Evolutionary conservation across 495 filamentous ascomycete species (phyloP).

Genomic region (Aspergillus diversus): DNA sequence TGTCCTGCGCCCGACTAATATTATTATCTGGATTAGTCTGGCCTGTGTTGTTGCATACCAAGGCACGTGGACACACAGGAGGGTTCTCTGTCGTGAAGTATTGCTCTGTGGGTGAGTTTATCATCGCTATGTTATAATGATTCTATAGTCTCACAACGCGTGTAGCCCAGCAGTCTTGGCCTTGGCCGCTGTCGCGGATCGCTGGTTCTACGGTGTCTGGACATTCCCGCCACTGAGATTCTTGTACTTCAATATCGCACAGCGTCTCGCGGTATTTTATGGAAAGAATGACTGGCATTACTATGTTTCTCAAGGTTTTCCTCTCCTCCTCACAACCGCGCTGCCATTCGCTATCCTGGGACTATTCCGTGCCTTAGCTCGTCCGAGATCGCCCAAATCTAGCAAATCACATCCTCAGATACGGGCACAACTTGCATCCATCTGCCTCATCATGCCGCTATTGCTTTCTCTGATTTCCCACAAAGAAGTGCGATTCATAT

Average conservation of each 20-base stretch:
- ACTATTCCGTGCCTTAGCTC: conserved; percentile 56
- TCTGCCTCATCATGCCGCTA: conserved; percentile 61
- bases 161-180: conserved; percentile 58
- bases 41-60: conserved; percentile 50
- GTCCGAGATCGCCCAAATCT: conserved; percentile 32
- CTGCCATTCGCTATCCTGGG: conserved; percentile 75
- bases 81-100: conserved; percentile 62
- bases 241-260: conserved; percentile 88
- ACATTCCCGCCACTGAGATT: conserved; percentile 88
- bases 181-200: conserved; percentile 70
- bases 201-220: conserved; percentile 83
- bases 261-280: conserved; percentile 88
- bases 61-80: conserved; percentile 43
- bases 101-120: conserved; percentile 67
- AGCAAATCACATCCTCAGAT: conserved; percentile 38
- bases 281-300: conserved; percentile 92
- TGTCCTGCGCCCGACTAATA: conserved; percentile 87
- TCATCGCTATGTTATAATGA: not conserved
- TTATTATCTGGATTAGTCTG: conserved; percentile 77
- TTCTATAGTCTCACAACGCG: conserved; percentile 16
- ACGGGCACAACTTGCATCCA: conserved; percentile 62
- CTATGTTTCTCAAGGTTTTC: conserved; percentile 87
- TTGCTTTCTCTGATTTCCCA: conserved; percentile 82
- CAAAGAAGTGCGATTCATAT: conserved; percentile 98
- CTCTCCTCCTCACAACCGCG: conserved; percentile 81